Evolutionary conservation across 2,329 filamentous ascomycete species (phyloP), one percentile per base, ranked within the genome.

Genomic region (Cladosporium oxysporum): DNA sequence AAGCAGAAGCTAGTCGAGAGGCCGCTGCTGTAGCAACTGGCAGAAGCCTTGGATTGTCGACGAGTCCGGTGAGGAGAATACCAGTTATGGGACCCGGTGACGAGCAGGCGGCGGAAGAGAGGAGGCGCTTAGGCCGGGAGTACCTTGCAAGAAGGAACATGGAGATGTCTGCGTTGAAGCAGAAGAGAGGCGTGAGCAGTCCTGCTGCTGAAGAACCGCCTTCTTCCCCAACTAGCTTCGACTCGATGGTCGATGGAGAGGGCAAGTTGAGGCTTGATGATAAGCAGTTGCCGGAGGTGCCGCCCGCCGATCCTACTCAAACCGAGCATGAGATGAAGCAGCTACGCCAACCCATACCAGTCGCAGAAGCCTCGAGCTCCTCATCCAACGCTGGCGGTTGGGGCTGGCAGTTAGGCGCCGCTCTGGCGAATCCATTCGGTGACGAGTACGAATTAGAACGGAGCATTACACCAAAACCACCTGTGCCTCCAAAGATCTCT

Each of bases 401-500:
- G 61, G 57, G 57, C n/a, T 63, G 82, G 69, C 73, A 76, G 14
- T 71, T 75, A 58, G 82, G 81, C 18, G 74, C 80, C 29, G 72
- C 72, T 5, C 77, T 77, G 29, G 76, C 78, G 1, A 80, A 83
- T 61, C 81, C 82, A 5, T 84, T 84, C 69, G 74, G 76, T 16
- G 81, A 83, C 66, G 79, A 80, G 65, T 76, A 74, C 58, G 76
- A 72, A 12, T 61, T 78, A 29, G 75, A 76, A 18, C 21, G 68
- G 67, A 26, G 83, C 79, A 72, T 83, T 75, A 49, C 76, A 52
- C 73, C 78, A 76, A 73, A 84, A 67, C 67, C 79, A 76, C 69
- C 84, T 16, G 74, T 82, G 1, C 77, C 82, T 12, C 79, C 83
- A 37, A 81, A 82, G 70, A 75, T 78, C 44, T 73, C 77, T 31